A percentile compares a stretch with the other conserved stretches of the same genome.
Conservation (phyloP, 2,329 filamentous ascomycete species). For the Penicillium sclerotigenum region DNA sequence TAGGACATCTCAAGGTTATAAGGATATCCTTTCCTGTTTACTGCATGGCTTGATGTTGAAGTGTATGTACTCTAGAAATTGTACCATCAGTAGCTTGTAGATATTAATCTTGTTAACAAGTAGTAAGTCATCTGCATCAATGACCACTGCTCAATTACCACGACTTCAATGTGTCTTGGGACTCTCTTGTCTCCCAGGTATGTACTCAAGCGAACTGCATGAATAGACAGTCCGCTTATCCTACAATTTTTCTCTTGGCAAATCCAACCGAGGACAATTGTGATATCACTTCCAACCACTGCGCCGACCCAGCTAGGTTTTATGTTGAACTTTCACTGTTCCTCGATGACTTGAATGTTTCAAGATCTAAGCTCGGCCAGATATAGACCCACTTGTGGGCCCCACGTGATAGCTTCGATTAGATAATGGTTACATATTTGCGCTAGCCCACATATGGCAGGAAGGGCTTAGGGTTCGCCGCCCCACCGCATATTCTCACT, state of each 20-base stretch:
- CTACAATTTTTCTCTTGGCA: too few species aligned
- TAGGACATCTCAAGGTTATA: slow-evolving; percentile 3
- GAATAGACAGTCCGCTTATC: background rate
- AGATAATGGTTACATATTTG: background rate
- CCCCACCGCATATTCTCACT: slow-evolving; percentile 27
- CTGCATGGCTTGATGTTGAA: background rate
- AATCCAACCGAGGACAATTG: too few species aligned
- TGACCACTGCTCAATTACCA: background rate
- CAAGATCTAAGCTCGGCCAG: background rate
- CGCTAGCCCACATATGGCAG: slow-evolving; percentile 10
- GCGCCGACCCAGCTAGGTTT: too few species aligned
- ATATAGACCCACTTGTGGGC: background rate
- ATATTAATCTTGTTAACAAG: background rate
- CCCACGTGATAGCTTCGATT: background rate
- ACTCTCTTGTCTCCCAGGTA: background rate
- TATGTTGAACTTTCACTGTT: too few species aligned
- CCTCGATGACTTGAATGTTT: background rate
- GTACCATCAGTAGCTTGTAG: background rate
- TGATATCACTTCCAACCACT: too few species aligned
- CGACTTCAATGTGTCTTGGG: background rate
- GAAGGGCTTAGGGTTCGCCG: slow-evolving; percentile 40
- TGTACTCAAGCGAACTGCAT: background rate
- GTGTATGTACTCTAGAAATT: background rate
- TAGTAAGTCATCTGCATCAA: background rate
- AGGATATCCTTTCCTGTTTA: background rate